These are phyloP conservation scores for Phylloporus sp. DNA, from an alignment of 768 basidiomycete species.

Conservation along the genomic window DNA sequence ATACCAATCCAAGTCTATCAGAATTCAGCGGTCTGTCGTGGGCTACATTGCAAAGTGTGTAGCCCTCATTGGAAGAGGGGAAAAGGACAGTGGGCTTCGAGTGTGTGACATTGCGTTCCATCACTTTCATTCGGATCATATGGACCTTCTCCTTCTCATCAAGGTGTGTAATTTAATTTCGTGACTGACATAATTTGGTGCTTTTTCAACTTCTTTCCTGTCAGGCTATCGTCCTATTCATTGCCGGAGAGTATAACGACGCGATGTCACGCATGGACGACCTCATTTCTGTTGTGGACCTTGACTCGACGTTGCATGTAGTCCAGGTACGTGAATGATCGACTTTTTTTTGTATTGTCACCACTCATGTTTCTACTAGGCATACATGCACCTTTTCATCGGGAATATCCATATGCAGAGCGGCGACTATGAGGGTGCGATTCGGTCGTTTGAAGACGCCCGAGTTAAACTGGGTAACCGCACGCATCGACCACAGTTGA, in stretches of 20 bases:
- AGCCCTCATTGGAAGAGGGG: neutral
- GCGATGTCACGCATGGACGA: constrained; percentile 4
- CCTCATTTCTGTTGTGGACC: neutral
- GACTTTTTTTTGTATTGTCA: neutral
- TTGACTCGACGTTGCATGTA: neutral
- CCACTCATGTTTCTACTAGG: neutral
- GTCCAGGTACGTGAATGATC: neutral
- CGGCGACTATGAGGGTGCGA: neutral
- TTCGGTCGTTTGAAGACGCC: neutral
- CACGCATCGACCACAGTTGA: neutral
- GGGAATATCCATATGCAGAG: neutral
- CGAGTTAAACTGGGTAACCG: neutral
- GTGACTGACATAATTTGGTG: neutral
- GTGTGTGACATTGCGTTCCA: constrained; percentile 1
- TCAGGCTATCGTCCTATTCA: constrained; percentile 5
- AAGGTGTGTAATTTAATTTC: neutral
- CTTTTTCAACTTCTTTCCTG: neutral
- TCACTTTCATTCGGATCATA: neutral
- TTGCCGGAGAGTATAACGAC: constrained; percentile 2
- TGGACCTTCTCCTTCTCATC: neutral
- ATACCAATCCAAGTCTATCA: neutral
- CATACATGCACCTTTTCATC: neutral
- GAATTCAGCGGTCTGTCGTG: neutral
- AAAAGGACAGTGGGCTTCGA: neutral
- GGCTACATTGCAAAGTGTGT: neutral